These are phyloP conservation scores for Coniochaeta sp. DNA, from an alignment of 2,329 filamentous ascomycete species.

Conservation along the genomic window DNA sequence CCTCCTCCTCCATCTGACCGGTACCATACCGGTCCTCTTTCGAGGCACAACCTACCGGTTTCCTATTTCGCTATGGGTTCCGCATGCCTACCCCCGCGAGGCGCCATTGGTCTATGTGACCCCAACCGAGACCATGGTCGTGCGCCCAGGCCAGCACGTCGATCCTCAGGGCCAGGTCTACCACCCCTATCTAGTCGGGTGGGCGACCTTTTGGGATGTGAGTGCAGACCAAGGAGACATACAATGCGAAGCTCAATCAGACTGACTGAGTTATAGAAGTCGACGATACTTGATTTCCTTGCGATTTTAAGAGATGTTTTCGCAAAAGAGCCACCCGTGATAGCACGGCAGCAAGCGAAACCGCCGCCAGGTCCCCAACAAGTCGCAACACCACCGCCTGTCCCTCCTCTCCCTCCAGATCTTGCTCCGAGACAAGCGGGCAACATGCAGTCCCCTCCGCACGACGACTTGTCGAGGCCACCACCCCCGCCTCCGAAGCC, in stretches of 20 bases:
- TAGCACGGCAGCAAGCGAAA: conserved; percentile 56
- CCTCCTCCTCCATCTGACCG: conserved; percentile 76
- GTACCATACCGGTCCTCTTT: conserved; percentile 87
- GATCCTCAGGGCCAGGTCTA: conserved; percentile 90
- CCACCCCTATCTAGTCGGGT: conserved; percentile 89
- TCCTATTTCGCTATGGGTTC: conserved; percentile 87
- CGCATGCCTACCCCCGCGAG: conserved; percentile 80
- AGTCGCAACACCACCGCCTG: conserved; percentile 47
- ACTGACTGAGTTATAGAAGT: conserved; percentile 50
- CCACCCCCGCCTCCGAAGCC: conserved; percentile 50
- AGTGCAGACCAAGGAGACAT: conserved; percentile 9
- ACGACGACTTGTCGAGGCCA: conserved; percentile 24
- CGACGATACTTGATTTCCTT: conserved; percentile 74
- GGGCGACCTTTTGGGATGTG: conserved; percentile 86
- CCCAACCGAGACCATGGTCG: conserved; percentile 79
- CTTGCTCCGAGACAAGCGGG: conserved; percentile 36
- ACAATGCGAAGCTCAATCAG: background rate
- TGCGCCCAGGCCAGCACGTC: conserved; percentile 90
- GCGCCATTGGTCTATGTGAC: conserved; percentile 83
- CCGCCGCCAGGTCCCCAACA: conserved; percentile 25
- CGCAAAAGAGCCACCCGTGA: conserved; percentile 87
- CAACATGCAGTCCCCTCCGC: conserved; percentile 23
- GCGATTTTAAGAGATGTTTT: conserved; percentile 80
- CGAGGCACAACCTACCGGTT: conserved; percentile 86
- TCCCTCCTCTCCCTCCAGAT: conserved; percentile 66